Base-by-base conservation (phyloP, 1,284 basidiomycete genomes). In the Neotropicomus parvogracilis region DNA sequence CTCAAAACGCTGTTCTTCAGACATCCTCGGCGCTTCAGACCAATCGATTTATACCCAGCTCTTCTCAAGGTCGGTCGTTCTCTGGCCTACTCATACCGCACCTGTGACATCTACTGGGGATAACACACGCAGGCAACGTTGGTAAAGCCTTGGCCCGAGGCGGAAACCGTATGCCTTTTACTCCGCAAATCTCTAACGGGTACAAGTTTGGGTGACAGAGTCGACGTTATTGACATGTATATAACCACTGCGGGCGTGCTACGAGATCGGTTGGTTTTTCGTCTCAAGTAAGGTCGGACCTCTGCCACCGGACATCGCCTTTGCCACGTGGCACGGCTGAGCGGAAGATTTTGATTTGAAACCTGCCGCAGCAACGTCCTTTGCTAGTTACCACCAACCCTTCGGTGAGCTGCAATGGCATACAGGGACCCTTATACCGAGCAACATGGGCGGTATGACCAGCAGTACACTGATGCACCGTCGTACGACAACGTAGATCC, bases 391-490 rank as follows among this genome's bases (percentile, higher is more conserved):
- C 27, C 8, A 33, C 13, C 16, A 39, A 19, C 46, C 8, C n/a
- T 17, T 20, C 49, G 20, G 35, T 37, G 21, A 50, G 52, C 52
- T 41, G 36, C 45, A 43, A 67, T 75, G 71, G 65, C 74, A 32
- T 74, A 78, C 64, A 70, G 65, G 50, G 80, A 83, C 58, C 79
- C 79, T 17, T 79, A 81, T 58, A 54, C 69, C 39, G 60, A 59
- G 46, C 72, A 72, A 46, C 65, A 73, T 52, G 67, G 64, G 10
- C 60, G 59, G 29, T 62, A 70, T 40, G 50, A 67, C 47, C 69
- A 75, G 52, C 68, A 67, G 21, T 66, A 71, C 53, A 53, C 63
- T 21, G 69, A 75, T 45, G 50, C 66, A 39, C 69, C 70, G 11
- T 69, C 79, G 14, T 83, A 83, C 60, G 63, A 69, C 44, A 64